phyloP scores from a whole-genome alignment of 805 yeast species.

The Starmerella vaccinii region DNA sequence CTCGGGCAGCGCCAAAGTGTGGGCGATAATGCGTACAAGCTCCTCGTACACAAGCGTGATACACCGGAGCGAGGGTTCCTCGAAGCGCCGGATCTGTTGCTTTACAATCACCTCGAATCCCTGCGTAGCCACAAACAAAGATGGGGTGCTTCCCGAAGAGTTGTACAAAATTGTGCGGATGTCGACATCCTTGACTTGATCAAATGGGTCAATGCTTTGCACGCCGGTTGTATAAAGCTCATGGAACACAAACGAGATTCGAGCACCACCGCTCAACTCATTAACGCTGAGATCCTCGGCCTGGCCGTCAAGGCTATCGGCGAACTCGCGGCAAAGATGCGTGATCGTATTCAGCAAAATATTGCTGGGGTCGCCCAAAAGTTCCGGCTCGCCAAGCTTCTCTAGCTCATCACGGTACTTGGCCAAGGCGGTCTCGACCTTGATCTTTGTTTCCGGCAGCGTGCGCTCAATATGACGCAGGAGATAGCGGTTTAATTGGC shows the following conservation, averaged over 20 bases:
- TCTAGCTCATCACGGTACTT: constrained; percentile 73
- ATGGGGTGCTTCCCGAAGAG: constrained; percentile 92
- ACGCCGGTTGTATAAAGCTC: constrained; percentile 91
- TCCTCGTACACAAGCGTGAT: constrained; percentile 88
- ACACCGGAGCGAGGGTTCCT: constrained; percentile 84
- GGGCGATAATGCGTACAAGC: constrained; percentile 78
- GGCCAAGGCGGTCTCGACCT: constrained; percentile 73
- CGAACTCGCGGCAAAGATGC: constrained; percentile 82
- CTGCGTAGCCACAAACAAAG: constrained; percentile 91
- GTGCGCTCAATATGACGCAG: constrained; percentile 82
- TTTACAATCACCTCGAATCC: constrained; percentile 93
- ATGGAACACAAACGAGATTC: constrained; percentile 93
- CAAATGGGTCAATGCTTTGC: constrained; percentile 86
- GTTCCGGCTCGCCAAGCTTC: constrained; percentile 74
- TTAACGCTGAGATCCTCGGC: constrained; percentile 77
- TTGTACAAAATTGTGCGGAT: constrained; percentile 95
- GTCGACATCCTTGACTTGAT: constrained; percentile 89
- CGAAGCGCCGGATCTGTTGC: constrained; percentile 87
- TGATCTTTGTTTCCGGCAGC: constrained; percentile 84
- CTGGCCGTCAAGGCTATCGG: constrained; percentile 84
- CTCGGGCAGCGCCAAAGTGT: constrained; percentile 69
- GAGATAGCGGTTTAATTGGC: constrained; percentile 76
- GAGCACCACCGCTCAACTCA: constrained; percentile 95
- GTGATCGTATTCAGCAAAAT: constrained; percentile 85
- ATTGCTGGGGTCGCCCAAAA: constrained; percentile 62